phyloP scores from a whole-genome alignment of 2,329 filamentous ascomycete species.

The Phoma sp. region DNA sequence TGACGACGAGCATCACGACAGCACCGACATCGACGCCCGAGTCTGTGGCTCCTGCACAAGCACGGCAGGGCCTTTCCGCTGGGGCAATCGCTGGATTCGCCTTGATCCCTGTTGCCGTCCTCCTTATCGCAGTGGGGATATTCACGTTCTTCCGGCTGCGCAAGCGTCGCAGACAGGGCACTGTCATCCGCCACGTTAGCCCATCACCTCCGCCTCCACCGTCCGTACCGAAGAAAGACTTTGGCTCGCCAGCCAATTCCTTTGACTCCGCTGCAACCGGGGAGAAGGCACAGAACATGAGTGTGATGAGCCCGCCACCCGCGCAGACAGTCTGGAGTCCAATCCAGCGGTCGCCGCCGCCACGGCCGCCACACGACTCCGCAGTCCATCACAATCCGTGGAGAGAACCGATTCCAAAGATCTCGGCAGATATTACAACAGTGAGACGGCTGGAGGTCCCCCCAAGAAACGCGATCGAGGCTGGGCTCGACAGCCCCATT shows the following conservation, averaged over 20 bases:
- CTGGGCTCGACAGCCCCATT: constrained; percentile 33
- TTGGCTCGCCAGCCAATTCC: constrained; percentile 10
- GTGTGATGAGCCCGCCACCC: constrained; percentile 25
- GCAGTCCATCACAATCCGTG: constrained; percentile 9
- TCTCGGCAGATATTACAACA: constrained; percentile 6
- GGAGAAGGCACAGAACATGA: constrained; percentile 28
- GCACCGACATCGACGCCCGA: constrained; percentile 1
- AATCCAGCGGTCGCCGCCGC: not conserved
- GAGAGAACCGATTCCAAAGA: constrained; percentile 1
- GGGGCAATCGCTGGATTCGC: constrained; percentile 30
- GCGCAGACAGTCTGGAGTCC: constrained; percentile 1
- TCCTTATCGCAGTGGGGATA: constrained; percentile 21
- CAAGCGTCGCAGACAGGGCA: constrained; percentile 7
- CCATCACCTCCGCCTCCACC: constrained; percentile 11
- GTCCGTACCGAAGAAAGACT: constrained; percentile 23
- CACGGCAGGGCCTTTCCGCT: constrained; percentile 13
- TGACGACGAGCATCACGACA: not conserved
- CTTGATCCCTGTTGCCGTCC: constrained; percentile 30
- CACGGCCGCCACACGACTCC: not conserved
- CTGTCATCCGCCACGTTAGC: constrained; percentile 2
- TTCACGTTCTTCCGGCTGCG: constrained; percentile 29
- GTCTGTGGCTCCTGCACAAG: not conserved
- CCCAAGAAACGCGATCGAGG: not conserved
- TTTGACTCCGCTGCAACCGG: constrained; percentile 18
- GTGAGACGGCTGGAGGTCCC: not conserved